These are phyloP conservation scores for Trichoderma endophyticum DNA, from an alignment of 2,329 filamentous ascomycete species.

Conservation along the genomic window DNA sequence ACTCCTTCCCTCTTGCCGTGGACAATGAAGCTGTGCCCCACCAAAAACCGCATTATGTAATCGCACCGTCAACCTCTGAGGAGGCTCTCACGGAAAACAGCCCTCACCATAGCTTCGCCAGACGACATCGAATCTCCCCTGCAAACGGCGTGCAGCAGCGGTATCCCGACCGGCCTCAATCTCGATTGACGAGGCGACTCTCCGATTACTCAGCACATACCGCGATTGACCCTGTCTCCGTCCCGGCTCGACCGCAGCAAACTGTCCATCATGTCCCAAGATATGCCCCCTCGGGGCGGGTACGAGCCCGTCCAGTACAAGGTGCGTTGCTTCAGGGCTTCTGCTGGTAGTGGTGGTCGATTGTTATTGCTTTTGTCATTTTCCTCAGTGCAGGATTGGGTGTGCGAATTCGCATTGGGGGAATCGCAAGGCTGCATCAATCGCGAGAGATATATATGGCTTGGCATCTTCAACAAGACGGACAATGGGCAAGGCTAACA, in stretches of 20 bases:
- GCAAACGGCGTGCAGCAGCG: slow-evolving; percentile 12
- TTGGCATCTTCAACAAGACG: not conserved
- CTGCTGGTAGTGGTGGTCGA: not conserved
- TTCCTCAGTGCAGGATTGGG: not conserved
- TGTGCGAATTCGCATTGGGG: not conserved
- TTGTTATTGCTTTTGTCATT: not conserved
- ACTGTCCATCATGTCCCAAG: slow-evolving; percentile 77
- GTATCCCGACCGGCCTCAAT: not conserved
- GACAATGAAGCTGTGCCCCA: not conserved
- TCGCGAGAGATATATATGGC: not conserved
- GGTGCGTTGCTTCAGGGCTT: slow-evolving; percentile 48
- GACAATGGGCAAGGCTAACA: not conserved
- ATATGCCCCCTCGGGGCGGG: slow-evolving; percentile 93
- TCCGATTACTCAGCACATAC: not conserved
- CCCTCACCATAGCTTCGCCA: slow-evolving; percentile 9
- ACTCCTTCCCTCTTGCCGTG: not conserved
- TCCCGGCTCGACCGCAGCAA: slow-evolving; percentile 20
- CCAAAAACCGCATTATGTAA: slow-evolving; percentile 14
- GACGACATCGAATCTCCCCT: not conserved
- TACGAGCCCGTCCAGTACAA: slow-evolving; percentile 98
- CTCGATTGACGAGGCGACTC: slow-evolving; percentile 4
- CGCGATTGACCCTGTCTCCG: slow-evolving; percentile 11
- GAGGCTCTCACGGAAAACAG: slow-evolving; percentile 16
- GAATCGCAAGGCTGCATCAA: not conserved
- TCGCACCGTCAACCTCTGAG: slow-evolving; percentile 5